Percentiles rank a stretch among this genome's conserved stretches.
Conservation (phyloP, 306 rosid species). For the Heteromeles arbutifolia region DNA sequence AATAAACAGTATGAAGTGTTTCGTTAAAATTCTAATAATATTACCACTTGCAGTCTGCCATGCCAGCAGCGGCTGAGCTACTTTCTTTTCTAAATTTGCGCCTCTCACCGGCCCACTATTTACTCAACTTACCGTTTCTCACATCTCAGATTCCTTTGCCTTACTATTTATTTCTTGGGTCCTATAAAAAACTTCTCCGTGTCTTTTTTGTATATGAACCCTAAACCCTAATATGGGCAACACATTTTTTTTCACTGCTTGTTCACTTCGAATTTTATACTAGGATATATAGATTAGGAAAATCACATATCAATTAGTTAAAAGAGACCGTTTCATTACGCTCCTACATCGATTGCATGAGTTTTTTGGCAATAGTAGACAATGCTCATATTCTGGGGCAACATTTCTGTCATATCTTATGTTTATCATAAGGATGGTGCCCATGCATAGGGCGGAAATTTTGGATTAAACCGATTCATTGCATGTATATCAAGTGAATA, state of each 20-base stretch:
- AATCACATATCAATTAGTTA: too few relatives aligned
- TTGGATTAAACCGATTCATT: too few relatives aligned
- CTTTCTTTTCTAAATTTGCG: neutral
- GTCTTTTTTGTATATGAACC: neutral
- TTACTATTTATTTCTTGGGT: neutral
- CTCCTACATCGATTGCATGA: too few relatives aligned
- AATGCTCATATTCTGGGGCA: too few relatives aligned
- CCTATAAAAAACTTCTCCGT: neutral
- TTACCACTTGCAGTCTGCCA: neutral
- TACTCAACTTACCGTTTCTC: neutral
- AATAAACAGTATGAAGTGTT: rapidly evolving
- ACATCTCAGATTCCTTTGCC: neutral
- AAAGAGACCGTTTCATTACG: too few relatives aligned
- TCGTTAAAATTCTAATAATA: too few relatives aligned
- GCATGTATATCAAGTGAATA: neutral
- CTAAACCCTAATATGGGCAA: neutral
- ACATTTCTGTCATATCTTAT: too few relatives aligned
- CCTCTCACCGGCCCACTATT: too few relatives aligned
- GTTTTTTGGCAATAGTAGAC: too few relatives aligned
- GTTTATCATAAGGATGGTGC: too few relatives aligned
- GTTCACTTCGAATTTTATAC: neutral
- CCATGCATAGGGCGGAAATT: too few relatives aligned
- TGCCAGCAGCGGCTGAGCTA: neutral
- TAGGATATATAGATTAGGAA: too few relatives aligned
- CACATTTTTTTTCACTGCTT: neutral